These are phyloP conservation scores for Brettanomyces anomalus DNA, from an alignment of 805 yeast genomes.

Conservation along the genomic window DNA sequence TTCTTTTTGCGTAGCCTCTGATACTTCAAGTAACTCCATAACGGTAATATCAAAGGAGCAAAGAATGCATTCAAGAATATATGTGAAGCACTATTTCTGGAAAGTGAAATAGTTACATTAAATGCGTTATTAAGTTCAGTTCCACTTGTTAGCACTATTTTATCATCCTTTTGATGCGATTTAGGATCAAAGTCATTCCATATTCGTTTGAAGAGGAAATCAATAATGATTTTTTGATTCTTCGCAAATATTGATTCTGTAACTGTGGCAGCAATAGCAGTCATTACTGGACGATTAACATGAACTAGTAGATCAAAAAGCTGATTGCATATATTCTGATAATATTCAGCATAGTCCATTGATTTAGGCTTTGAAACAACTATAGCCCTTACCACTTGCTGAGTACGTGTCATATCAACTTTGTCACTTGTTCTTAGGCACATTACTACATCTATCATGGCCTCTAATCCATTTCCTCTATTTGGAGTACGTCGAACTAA, in stretches of 20 bases:
- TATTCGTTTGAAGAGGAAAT: constrained; percentile 47
- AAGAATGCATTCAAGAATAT: constrained; percentile 28
- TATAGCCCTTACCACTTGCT: constrained; percentile 57
- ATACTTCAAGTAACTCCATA: constrained; percentile 39
- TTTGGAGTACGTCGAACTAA: constrained; percentile 36
- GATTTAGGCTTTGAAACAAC: constrained; percentile 49
- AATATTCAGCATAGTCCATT: constrained; percentile 41
- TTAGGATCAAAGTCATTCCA: constrained; percentile 38
- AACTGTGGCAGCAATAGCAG: constrained; percentile 47
- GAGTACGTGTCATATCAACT: constrained; percentile 55
- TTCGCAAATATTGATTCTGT: constrained; percentile 41
- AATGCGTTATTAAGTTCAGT: constrained; percentile 49
- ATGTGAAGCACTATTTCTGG: constrained; percentile 32
- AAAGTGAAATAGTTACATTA: constrained; percentile 56
- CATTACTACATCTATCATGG: constrained; percentile 66
- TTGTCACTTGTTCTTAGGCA: constrained; percentile 72
- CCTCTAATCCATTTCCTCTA: constrained; percentile 48
- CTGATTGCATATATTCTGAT: constrained; percentile 52
- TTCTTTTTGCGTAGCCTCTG: constrained; percentile 25
- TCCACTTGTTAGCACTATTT: constrained; percentile 33
- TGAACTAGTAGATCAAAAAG: constrained; percentile 47
- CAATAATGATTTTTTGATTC: constrained; percentile 42
- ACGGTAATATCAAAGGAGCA: constrained; percentile 20
- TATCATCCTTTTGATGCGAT: constrained; percentile 1
- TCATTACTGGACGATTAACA: constrained; percentile 52